Evolutionary conservation across 116 monocot genomes (phyloP).

Genomic region (Cymodocea nodosa): DNA sequence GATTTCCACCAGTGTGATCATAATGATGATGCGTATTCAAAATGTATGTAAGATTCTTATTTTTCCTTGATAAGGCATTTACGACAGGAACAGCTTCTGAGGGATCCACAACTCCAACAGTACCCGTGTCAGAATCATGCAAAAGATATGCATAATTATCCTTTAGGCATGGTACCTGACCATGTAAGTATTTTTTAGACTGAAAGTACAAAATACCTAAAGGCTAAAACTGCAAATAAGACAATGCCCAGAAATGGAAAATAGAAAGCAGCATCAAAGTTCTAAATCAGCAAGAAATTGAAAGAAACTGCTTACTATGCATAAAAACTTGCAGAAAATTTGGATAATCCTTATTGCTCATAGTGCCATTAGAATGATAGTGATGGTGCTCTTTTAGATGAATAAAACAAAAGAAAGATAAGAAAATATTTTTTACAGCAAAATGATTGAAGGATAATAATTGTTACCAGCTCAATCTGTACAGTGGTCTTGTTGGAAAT

Average conservation of each 20-base stretch:
- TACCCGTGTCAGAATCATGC: slow-evolving; percentile 80
- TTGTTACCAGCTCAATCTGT: slow-evolving; percentile 71
- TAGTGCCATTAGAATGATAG: too few relatives aligned
- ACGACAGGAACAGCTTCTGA: slow-evolving; percentile 82
- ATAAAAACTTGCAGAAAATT: not conserved
- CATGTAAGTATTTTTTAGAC: not conserved
- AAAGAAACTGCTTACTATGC: not conserved
- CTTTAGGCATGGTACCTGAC: slow-evolving; percentile 85
- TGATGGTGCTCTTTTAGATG: too few relatives aligned
- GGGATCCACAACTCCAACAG: slow-evolving; percentile 91
- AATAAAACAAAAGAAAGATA: not conserved
- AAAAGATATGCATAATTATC: slow-evolving; percentile 96
- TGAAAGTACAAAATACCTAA: not conserved
- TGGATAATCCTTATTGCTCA: too few relatives aligned
- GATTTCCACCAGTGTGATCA: slow-evolving; percentile 94
- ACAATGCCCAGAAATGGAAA: not conserved
- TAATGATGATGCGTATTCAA: slow-evolving; percentile 95
- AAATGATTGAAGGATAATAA: not conserved
- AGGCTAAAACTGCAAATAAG: not conserved
- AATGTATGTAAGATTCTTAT: slow-evolving; percentile 82
- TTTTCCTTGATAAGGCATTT: slow-evolving; percentile 55
- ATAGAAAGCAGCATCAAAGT: not conserved
- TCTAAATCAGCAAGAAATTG: not conserved
- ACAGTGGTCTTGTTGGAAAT: slow-evolving; percentile 40
- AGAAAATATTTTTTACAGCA: not conserved